These are phyloP conservation scores for Penstemon newberryi DNA, from an alignment of 257 asterid species.

Conservation along the genomic window DNA sequence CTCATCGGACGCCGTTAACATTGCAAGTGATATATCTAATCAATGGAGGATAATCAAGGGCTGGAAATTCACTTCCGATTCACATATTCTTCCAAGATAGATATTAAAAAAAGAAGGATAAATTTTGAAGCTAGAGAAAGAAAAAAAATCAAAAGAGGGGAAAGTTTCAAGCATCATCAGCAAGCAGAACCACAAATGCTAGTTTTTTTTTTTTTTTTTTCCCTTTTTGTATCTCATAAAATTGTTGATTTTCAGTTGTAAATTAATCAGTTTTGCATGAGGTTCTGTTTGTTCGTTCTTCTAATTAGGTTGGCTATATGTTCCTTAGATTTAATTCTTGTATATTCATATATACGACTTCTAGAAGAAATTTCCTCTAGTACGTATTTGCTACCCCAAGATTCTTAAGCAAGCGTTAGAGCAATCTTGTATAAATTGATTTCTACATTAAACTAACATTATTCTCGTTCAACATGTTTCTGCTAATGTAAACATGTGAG, in stretches of 20 bases:
- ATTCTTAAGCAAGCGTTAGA: background rate
- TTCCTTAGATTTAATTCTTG: slow-evolving; percentile 6
- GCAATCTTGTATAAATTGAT: too few relatives aligned
- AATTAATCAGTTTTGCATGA: slow-evolving; percentile 59
- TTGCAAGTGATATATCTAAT: slow-evolving; percentile 54
- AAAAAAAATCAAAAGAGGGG: background rate
- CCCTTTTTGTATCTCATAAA: background rate
- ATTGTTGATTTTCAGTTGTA: slow-evolving; percentile 32
- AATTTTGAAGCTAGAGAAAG: background rate
- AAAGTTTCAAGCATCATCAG: background rate
- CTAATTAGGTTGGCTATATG: slow-evolving; percentile 15
- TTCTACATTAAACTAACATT: background rate
- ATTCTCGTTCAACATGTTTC: background rate
- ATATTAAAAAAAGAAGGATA: background rate
- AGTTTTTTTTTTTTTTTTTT: background rate
- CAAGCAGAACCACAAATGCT: slow-evolving; percentile 5
- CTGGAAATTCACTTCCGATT: slow-evolving; percentile 15
- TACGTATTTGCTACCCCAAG: background rate
- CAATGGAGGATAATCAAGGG: slow-evolving; percentile 53
- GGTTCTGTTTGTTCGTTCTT: slow-evolving; percentile 9
- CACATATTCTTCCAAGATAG: slow-evolving; percentile 14
- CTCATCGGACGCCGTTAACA: slow-evolving; percentile 65
- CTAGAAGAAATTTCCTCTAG: slow-evolving; percentile 15
- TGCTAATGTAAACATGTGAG: background rate
- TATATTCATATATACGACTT: slow-evolving; percentile 19